Evolutionary conservation across 2,329 filamentous ascomycete species (phyloP).

Genomic region (Colletotrichum sp.): DNA sequence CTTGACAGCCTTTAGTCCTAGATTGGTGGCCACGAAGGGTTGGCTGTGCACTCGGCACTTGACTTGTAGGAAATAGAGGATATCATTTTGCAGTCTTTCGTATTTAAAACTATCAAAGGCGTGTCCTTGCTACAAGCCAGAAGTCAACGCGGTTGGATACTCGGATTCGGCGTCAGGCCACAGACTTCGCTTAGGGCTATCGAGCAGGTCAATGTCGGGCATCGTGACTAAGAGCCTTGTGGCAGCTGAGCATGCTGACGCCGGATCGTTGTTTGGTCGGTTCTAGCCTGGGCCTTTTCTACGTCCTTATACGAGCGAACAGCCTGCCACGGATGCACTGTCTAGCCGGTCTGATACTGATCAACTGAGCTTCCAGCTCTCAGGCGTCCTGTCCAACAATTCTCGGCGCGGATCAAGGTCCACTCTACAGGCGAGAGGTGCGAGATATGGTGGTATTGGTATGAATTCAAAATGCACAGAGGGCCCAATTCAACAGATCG

Average conservation of each 20-base stretch:
- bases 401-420: background rate
- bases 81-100: rapidly evolving
- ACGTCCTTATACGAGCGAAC: background rate
- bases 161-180: too few relatives aligned
- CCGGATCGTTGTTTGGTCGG: background rate
- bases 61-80: too few relatives aligned
- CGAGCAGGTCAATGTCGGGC: background rate
- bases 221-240: background rate
- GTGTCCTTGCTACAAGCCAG: too few relatives aligned
- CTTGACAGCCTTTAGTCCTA: background rate
- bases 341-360: background rate
- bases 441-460: rapidly evolving
- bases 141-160: too few relatives aligned
- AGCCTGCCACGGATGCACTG: rapidly evolving
- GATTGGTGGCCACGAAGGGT: background rate
- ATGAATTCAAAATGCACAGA: background rate
- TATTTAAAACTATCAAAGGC: background rate
- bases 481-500: rapidly evolving
- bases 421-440: background rate
- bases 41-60: background rate
- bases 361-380: background rate
- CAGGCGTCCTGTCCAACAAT: background rate
- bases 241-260: background rate
- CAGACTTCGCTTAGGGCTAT: too few relatives aligned
- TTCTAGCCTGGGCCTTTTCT: rapidly evolving